These are phyloP conservation scores for Scedosporium apiospermum DNA, from an alignment of 2,329 filamentous ascomycete genomes.

Conservation along the genomic window DNA sequence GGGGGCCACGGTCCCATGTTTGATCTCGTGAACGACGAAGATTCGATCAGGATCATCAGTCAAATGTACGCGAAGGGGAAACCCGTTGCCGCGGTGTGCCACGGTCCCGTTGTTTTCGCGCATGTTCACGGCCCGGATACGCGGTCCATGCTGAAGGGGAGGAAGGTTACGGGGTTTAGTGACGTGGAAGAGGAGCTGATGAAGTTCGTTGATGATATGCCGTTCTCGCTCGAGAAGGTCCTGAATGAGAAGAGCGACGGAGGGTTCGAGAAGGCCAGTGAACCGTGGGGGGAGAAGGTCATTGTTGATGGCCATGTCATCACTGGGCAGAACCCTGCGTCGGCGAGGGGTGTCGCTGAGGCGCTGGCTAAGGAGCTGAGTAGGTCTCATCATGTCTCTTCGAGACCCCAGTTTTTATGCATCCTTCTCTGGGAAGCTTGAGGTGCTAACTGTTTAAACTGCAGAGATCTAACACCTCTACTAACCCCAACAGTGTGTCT, in stretches of 20 bases:
- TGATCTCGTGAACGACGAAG: slow-evolving; percentile 48
- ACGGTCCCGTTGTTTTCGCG: slow-evolving; percentile 54
- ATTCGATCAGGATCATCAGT: slow-evolving; percentile 49
- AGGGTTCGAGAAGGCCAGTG: slow-evolving; percentile 43
- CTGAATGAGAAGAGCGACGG: slow-evolving; percentile 41
- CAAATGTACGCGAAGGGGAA: slow-evolving; percentile 55
- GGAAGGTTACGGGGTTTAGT: slow-evolving; percentile 51
- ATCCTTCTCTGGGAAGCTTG: too few species aligned
- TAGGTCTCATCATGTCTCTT: background rate
- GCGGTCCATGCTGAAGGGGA: slow-evolving; percentile 43
- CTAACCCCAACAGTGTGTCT: too few species aligned
- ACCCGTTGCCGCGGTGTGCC: slow-evolving; percentile 58
- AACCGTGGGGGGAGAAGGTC: slow-evolving; percentile 39
- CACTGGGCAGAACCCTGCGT: slow-evolving; percentile 49
- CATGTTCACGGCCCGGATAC: slow-evolving; percentile 45
- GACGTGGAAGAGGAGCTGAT: slow-evolving; percentile 45
- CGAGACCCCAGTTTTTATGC: background rate
- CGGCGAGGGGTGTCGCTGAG: slow-evolving; percentile 40
- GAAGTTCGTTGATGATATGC: slow-evolving; percentile 41
- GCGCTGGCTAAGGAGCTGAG: slow-evolving; percentile 37
- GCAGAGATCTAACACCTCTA: too few species aligned
- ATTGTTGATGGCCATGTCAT: slow-evolving; percentile 42
- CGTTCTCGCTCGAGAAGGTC: slow-evolving; percentile 48
- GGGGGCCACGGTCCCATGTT: slow-evolving; percentile 58
- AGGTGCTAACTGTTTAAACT: too few species aligned